Evolutionary conservation across 106 monocot genomes (phyloP).

Genomic region (Posidonia australis): DNA sequence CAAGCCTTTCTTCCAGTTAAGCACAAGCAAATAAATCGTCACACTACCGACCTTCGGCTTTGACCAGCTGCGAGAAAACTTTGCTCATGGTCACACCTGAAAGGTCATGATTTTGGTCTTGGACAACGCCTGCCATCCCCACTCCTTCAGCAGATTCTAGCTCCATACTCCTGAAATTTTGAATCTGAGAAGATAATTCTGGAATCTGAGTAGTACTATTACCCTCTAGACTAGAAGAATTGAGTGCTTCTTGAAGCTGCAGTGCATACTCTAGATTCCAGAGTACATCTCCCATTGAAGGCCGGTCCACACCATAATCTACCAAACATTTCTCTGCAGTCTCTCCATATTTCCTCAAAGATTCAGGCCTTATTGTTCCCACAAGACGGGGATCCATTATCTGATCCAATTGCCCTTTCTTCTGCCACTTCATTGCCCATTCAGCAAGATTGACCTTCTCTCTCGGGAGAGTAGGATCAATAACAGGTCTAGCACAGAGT

Average conservation of each 20-base stretch:
- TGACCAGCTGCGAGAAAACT: conserved; percentile 76
- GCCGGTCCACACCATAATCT: conserved; percentile 35
- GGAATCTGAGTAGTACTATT: conserved; percentile 16
- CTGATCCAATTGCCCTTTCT: conserved; percentile 26
- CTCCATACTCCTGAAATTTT: neutral
- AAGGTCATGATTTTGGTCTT: conserved; percentile 3
- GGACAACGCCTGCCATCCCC: neutral
- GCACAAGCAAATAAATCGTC: neutral
- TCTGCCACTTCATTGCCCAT: conserved; percentile 37
- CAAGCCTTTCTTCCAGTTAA: neutral
- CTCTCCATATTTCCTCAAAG: conserved; percentile 42
- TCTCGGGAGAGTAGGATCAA: conserved; percentile 34
- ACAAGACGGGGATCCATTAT: conserved; percentile 26
- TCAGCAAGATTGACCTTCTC: conserved; percentile 47
- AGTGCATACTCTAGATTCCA: conserved; percentile 39
- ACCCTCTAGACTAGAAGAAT: neutral
- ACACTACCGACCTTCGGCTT: conserved; percentile 55
- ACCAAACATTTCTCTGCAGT: conserved; percentile 35
- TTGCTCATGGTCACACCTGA: conserved; percentile 59
- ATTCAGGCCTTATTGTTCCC: conserved; percentile 14
- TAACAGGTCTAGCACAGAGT: conserved; percentile 40
- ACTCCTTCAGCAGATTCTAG: neutral
- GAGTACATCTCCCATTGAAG: conserved; percentile 38
- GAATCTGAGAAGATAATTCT: conserved; percentile 10
- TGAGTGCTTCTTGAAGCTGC: conserved; percentile 27